Evolutionary conservation across 2,329 filamentous ascomycete genomes (phyloP), one percentile per base, ranked within the genome.

Genomic region (Botrytis fragariae): DNA sequence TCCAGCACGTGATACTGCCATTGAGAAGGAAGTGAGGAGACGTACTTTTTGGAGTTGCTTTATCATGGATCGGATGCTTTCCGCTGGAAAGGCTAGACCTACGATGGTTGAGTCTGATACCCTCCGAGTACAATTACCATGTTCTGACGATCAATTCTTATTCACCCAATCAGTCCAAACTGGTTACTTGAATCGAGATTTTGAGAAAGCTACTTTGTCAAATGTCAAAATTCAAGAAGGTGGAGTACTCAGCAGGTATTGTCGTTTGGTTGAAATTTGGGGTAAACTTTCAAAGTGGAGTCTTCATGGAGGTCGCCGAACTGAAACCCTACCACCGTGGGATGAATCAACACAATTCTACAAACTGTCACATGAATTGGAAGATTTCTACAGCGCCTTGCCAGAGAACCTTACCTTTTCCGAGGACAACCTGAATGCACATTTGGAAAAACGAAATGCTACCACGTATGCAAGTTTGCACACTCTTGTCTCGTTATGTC

Each of bases 11-110:
- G 82, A 80, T 48, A 81, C 83, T 25, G 86, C 88, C 64, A 87
- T 91, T 35, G 83, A 87, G 51, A 88, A 88, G 73, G 92, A 94
- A 80, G 87, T 91, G 20, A 85, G 86, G 74, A 85, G 92, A 39
- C 87, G 92, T 10, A 93, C 91, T 0, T 92, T 93, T 84, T 93
- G 91, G 84, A 92, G 91, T 77, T 93, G 91, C 78, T 90, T 92
- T 74, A 89, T 93, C 69, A 84, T 94, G 77, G 92, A 94, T 79
- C 87, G 91, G 4, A 88, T 93, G 81, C 83, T 93, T 37, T 88
- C 90, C 51, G 90, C 88, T 77, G 91, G 91, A 32, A 88, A 88
- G 75, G 86, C 89, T 70, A 85, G 90, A 35, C 85, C 88, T 1
- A 85, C 87, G 22, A 89, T 88, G 78, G 85, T 93, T 61, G 85